A percentile compares a stretch with the other conserved stretches of the same genome.
Evolutionary conservation across 768 basidiomycete genomes (phyloP).

Genomic region (Tulasnella calospora): DNA sequence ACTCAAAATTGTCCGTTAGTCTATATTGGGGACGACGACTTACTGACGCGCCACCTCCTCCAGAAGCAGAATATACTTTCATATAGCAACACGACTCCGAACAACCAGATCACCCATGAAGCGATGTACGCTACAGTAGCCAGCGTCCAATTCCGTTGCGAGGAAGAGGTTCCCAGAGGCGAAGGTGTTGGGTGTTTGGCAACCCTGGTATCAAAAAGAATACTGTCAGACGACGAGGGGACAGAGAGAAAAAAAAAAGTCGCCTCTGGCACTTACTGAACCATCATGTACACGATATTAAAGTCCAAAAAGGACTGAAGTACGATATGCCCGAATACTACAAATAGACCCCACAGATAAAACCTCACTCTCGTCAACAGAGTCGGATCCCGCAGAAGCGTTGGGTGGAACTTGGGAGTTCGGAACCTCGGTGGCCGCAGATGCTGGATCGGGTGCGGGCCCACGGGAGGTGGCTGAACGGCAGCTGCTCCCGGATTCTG

Average conservation of each 20-base stretch:
- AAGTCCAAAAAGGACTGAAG: conserved; percentile 85
- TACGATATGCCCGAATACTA: conserved; percentile 58
- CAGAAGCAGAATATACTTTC: conserved; percentile 32
- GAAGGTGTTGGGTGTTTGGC: conserved; percentile 65
- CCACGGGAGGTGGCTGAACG: conserved; percentile 9
- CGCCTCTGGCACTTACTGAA: conserved; percentile 59
- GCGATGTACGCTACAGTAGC: conserved; percentile 78
- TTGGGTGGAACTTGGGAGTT: conserved; percentile 61
- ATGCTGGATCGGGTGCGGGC: conserved; percentile 5
- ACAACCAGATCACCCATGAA: conserved; percentile 71
- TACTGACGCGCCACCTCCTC: conserved; percentile 37
- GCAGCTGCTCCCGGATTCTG: not conserved
- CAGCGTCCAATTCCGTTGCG: conserved; percentile 74
- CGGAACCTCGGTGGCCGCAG: conserved; percentile 52
- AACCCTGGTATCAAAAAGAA: conserved; percentile 46
- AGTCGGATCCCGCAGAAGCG: conserved; percentile 60
- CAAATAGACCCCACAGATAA: conserved; percentile 61
- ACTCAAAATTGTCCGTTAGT: too few species aligned
- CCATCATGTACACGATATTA: conserved; percentile 75
- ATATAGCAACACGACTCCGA: conserved; percentile 69
- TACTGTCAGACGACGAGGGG: conserved; percentile 16
- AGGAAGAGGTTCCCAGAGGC: conserved; percentile 43
- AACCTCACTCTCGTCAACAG: conserved; percentile 37
- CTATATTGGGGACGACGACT: conserved; percentile 25
- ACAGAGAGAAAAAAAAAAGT: conserved; percentile 11